phyloP scores from a whole-genome alignment of 371 early-diverging fungal species.

The Mucor lusitanicus region DNA sequence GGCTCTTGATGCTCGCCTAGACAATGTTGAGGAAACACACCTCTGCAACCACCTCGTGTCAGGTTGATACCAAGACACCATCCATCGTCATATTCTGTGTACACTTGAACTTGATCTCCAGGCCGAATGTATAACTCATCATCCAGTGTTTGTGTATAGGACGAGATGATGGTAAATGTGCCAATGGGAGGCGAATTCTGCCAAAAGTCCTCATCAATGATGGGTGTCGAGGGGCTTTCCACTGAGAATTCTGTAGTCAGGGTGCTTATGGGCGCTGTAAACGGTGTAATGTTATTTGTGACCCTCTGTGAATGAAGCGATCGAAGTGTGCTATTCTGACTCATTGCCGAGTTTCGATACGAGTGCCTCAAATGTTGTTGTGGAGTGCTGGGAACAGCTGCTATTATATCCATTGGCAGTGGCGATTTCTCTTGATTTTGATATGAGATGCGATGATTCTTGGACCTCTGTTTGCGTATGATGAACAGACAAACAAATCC shows the following conservation, averaged over 20 bases:
- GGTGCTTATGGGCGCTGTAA: neutral
- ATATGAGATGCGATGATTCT: neutral
- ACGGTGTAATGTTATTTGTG: neutral
- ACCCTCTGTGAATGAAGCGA: neutral
- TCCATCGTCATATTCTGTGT: constrained; percentile 58
- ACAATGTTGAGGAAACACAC: constrained; percentile 54
- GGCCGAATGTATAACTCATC: constrained; percentile 55
- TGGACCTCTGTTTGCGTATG: neutral
- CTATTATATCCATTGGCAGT: neutral
- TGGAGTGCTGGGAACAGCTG: neutral
- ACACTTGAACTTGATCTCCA: constrained; percentile 53
- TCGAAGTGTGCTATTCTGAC: neutral
- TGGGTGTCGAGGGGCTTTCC: neutral
- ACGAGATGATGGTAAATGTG: constrained; percentile 30
- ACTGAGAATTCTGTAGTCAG: neutral
- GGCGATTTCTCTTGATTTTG: neutral
- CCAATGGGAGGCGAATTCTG: constrained; percentile 27
- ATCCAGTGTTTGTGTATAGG: constrained; percentile 49
- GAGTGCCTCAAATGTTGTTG: neutral
- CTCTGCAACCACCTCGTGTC: constrained; percentile 40
- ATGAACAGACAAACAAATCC: neutral
- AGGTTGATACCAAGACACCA: constrained; percentile 56
- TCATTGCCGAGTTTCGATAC: neutral
- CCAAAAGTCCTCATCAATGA: constrained; percentile 9
- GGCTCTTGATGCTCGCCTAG: constrained; percentile 20